These are phyloP conservation scores for Malus sieversii DNA, from an alignment of 306 rosid genomes.

Conservation along the genomic window DNA sequence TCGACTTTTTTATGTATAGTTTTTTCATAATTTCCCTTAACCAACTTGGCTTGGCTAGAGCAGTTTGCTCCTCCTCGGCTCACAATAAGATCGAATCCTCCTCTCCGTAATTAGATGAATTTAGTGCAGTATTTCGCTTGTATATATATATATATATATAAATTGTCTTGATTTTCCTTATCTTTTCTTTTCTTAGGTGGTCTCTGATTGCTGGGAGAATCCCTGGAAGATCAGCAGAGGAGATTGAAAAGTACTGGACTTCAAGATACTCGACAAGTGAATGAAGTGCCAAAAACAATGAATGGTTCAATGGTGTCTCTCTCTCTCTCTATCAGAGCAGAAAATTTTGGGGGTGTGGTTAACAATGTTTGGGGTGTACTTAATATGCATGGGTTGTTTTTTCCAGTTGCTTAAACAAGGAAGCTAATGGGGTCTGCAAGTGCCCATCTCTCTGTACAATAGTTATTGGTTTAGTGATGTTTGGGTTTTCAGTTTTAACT, in stretches of 20 bases:
- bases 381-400: constrained; percentile 5
- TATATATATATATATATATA: too few relatives aligned
- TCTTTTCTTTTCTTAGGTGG: constrained; percentile 44
- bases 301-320: constrained; percentile 7
- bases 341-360: constrained; percentile 24
- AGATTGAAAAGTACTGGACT: constrained; percentile 79
- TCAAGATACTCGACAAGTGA: constrained; percentile 60
- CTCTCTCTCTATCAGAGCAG: constrained; percentile 10
- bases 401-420: background rate
- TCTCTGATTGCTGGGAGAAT: constrained; percentile 92
- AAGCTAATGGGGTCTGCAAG: constrained; percentile 10
- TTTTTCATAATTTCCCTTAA: background rate
- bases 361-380: constrained; percentile 12
- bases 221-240: constrained; percentile 96
- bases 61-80: background rate
- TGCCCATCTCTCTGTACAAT: constrained; percentile 21
- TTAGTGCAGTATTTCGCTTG: background rate
- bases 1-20: background rate
- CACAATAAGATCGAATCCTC: background rate
- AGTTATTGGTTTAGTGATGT: background rate
- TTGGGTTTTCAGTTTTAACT: background rate
- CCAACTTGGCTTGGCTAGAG: background rate
- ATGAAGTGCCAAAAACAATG: constrained; percentile 4
- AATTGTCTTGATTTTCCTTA: background rate
- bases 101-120: background rate